Evolutionary conservation across 148 eudicot species (phyloP).

Genomic region (Arctostaphylos glauca): DNA sequence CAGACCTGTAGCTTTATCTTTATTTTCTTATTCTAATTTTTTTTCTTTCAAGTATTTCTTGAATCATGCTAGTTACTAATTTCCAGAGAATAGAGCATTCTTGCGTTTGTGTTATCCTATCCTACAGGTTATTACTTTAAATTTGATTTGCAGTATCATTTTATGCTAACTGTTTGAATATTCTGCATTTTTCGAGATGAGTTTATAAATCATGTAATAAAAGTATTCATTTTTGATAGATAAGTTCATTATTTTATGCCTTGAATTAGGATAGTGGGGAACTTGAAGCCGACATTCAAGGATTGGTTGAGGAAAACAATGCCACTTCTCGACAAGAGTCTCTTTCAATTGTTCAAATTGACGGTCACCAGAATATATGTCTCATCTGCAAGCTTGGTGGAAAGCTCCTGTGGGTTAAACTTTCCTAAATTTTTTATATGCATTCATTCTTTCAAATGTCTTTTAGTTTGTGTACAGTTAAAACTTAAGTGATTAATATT

Average conservation of each 20-base stretch:
- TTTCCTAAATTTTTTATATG: background rate
- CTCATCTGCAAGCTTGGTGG: conserved; percentile 39
- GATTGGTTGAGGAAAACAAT: conserved; percentile 18
- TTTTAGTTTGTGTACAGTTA: background rate
- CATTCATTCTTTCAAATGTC: background rate
- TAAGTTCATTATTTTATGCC: conserved; percentile 11
- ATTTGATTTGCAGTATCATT: background rate
- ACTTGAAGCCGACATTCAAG: conserved; percentile 12
- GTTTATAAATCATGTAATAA: background rate
- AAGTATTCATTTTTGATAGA: background rate
- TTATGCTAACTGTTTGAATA: background rate
- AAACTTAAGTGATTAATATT: background rate
- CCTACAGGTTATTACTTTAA: background rate
- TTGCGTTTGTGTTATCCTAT: background rate
- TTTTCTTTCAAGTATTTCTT: background rate
- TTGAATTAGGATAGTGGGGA: conserved; percentile 43
- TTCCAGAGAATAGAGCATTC: background rate
- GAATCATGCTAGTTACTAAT: background rate
- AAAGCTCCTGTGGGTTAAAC: conserved; percentile 55
- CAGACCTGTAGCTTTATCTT: background rate
- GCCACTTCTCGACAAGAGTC: conserved; percentile 14
- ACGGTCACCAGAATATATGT: conserved; percentile 22
- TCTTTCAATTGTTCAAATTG: conserved; percentile 12
- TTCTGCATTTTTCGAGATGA: background rate
- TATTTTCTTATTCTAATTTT: background rate